phyloP scores from a whole-genome alignment of 2,329 filamentous ascomycete species.

The Hymenoscyphus infarciens region DNA sequence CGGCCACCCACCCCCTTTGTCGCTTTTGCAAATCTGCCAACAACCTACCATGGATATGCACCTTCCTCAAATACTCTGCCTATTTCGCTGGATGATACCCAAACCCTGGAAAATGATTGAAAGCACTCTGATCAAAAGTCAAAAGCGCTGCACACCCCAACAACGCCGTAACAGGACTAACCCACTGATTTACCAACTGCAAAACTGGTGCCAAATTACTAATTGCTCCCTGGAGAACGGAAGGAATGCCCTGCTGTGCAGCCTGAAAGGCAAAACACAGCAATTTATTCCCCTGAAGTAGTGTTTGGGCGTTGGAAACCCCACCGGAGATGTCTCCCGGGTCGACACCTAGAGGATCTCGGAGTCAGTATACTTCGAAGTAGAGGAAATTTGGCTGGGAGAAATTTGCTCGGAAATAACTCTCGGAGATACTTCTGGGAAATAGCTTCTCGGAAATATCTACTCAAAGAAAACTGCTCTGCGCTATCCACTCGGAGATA shows the following conservation, averaged over 20 bases:
- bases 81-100: constrained; percentile 10
- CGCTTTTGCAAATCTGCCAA: too few relatives aligned
- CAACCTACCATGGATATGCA: too few relatives aligned
- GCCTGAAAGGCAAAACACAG: constrained; percentile 38
- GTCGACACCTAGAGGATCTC: constrained; percentile 38
- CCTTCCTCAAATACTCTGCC: neutral
- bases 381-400: too few relatives aligned
- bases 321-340: constrained; percentile 39
- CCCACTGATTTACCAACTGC: constrained; percentile 7
- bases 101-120: constrained; percentile 19
- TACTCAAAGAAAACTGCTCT: too few relatives aligned
- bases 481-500: too few relatives aligned
- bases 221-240: constrained; percentile 4
- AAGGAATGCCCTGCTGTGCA: constrained; percentile 7
- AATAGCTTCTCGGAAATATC: too few relatives aligned
- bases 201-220: constrained; percentile 8
- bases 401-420: too few relatives aligned
- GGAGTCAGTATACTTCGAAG: too few relatives aligned
- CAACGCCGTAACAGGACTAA: constrained; percentile 3
- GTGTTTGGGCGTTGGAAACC: constrained; percentile 41
- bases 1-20: too few relatives aligned
- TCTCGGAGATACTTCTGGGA: too few relatives aligned
- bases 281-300: constrained; percentile 47
- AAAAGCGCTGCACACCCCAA: constrained; percentile 16
- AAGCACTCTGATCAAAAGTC: constrained; percentile 15